A percentile compares a stretch with the other conserved stretches of the same genome.
phyloP scores from a whole-genome alignment of 805 yeast genomes.

The Ogataea polymorpha region DNA sequence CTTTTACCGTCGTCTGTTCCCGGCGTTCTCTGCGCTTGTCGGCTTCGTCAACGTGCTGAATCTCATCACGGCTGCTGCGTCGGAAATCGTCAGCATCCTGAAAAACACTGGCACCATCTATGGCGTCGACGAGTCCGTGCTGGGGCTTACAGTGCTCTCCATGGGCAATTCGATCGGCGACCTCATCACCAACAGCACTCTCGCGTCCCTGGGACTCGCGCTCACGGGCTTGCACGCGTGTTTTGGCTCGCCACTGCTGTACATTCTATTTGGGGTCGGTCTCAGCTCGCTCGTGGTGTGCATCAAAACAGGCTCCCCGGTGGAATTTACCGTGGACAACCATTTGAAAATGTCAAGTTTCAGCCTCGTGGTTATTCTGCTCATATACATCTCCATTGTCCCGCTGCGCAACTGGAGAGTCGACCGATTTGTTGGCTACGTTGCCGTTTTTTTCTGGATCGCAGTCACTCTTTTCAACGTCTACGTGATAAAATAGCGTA shows the following conservation, averaged over 20 bases:
- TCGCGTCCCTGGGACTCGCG: constrained; percentile 36
- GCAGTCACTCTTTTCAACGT: constrained; percentile 18
- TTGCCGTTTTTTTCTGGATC: constrained; percentile 33
- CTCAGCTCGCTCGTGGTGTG: constrained; percentile 38
- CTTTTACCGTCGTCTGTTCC: constrained; percentile 18
- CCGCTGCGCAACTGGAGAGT: constrained; percentile 48
- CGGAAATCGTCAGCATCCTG: constrained; percentile 30
- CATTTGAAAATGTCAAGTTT: constrained; percentile 38
- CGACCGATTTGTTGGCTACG: constrained; percentile 38
- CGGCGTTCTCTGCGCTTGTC: constrained; percentile 22
- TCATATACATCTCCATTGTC: constrained; percentile 37
- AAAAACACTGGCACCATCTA: constrained; percentile 45
- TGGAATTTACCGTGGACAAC: constrained; percentile 38
- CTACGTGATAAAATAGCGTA: constrained; percentile 8
- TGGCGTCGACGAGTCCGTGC: constrained; percentile 42
- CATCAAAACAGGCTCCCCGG: constrained; percentile 14
- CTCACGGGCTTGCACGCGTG: constrained; percentile 50
- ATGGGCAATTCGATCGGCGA: constrained; percentile 53
- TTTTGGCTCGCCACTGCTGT: constrained; percentile 50
- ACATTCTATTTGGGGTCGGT: constrained; percentile 50
- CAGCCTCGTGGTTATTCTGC: constrained; percentile 39
- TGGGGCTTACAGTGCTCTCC: constrained; percentile 48
- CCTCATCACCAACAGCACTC: constrained; percentile 46
- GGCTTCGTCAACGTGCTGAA: constrained; percentile 31
- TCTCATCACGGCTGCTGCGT: constrained; percentile 30